Percentiles rank a stretch among this genome's conserved stretches.
Evolutionary conservation across 2,329 filamentous ascomycete genomes (phyloP).

Genomic region (Trichoderma simmonsii): DNA sequence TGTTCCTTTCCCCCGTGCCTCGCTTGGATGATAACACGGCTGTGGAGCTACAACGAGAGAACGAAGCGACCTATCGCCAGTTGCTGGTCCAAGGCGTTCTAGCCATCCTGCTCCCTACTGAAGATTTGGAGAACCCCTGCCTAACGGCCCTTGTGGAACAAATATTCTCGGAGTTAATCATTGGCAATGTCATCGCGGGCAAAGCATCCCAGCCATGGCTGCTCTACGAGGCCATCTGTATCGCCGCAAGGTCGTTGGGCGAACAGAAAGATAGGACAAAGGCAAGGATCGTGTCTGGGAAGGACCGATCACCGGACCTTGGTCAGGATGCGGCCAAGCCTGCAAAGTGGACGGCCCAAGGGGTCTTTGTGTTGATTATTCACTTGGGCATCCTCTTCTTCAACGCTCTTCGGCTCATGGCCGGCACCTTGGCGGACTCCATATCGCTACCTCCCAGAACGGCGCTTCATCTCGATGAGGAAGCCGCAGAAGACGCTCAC

Average conservation of each 20-base stretch:
- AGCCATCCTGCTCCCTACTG: conserved; percentile 81
- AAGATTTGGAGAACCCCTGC: conserved; percentile 86
- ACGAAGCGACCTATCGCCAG: conserved; percentile 82
- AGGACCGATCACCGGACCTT: conserved; percentile 4
- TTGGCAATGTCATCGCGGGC: conserved; percentile 76
- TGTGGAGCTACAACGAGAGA: conserved; percentile 62
- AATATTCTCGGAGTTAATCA: conserved; percentile 84
- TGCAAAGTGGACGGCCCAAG: conserved; percentile 40
- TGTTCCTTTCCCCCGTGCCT: conserved; percentile 75
- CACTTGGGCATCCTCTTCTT: conserved; percentile 55
- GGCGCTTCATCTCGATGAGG: conserved; percentile 18
- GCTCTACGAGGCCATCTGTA: conserved; percentile 79
- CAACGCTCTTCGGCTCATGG: conserved; percentile 63
- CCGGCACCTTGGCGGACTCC: conserved; percentile 63
- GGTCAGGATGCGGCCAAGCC: conserved; percentile 19
- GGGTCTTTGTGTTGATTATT: conserved; percentile 54
- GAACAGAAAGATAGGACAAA: conserved; percentile 29
- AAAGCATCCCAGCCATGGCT: conserved; percentile 86
- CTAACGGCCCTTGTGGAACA: conserved; percentile 80
- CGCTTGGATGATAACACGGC: conserved; percentile 48
- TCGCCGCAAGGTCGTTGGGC: conserved; percentile 51
- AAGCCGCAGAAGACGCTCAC: conserved; percentile 1
- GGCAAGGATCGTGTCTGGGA: conserved; percentile 20
- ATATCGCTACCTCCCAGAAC: conserved; percentile 61
- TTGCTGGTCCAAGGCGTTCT: conserved; percentile 80